Evolutionary conservation across 1,284 basidiomycete genomes (phyloP), one percentile per base, ranked within the genome.

Genomic region (Cryptococcus wingfieldii): DNA sequence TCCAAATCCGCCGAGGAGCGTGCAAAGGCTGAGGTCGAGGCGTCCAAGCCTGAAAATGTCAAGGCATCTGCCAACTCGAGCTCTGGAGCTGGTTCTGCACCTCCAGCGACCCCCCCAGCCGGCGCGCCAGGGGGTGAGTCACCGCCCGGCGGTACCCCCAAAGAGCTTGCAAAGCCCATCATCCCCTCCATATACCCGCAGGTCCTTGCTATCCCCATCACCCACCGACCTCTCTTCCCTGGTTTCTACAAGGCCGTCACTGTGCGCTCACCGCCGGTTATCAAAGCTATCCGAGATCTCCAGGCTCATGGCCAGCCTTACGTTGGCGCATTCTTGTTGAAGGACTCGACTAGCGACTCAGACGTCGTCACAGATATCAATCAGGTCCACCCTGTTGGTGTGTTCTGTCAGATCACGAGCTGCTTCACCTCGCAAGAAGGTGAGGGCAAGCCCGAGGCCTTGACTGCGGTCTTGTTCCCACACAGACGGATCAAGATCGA

Each of bases 171-270:
- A 13, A 89, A 89, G 67, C 88, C 89, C 60, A 86, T 87, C 41
- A 85, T 92, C 10, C 90, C 90, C 1, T 89, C 90, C 75, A 75
- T 85, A 59, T 98, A 98, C 77, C 94, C 95, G 1, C 91, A 96
- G 75, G 88, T 98, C 39, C 83, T 98, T 23, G 95, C 95, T 4
- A 83, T 98, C 0, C 95, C 95, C 13, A 98, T 98, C 66, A 93
- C 93, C 37, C 88, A 94, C 53, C 84, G 95, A 38, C 95, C 95
- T 0, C 85, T 98, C 50, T 98, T 98, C 78, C 95, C 95, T 69
- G 94, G 93, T 47, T 97, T 97, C 77, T 97, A 98, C 84, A 97
- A 96, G 75, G 91, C 92, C 13, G 93, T 97, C 53, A 91, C 95
- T 57, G 83, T 97, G 57, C 85, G 87, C 34, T 89, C 96, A 64